Base-by-base conservation (phyloP, 305 asterid genomes). In the Ilex paraguariensis region DNA sequence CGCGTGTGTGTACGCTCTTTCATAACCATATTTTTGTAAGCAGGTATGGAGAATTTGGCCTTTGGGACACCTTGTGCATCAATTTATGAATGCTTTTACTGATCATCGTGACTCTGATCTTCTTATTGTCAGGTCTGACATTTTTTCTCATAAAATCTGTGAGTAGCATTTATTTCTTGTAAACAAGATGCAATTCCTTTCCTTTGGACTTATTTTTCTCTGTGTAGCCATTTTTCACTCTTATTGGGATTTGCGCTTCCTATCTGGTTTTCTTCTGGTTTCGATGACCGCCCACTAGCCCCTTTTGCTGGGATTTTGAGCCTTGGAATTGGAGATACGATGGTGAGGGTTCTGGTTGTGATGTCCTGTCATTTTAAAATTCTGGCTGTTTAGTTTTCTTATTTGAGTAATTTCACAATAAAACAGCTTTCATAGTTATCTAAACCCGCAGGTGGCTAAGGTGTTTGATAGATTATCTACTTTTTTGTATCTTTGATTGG, bases 41-140 rank as follows among this genome's bases (percentile, higher is more conserved):
- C 78, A 93, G 99, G 77, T 86, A 75, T 93, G 97, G 97, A 87
- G 86, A 78, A 82, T 87, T 63, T 90, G 97, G 97, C 97, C 97
- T 48, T 62, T 93, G 59, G 99, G 97, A 68, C 84, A 83, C 63
- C 77, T 84, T 53, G 84, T 93, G 70, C 91, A 87, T 74, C 95
- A 87, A 66, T 90, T 93, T 79, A 93, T 93, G 99, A 93, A 77
- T 79, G 99, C 96, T 54, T 93, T 93, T 62, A 93, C 96, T 3
- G 99, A 93, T 75, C 99, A 90, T 71, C 99, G 99, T 69, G 99
- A 93, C 77, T 90, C 97, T 40, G 99, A 93, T 77, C 90, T 90
- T 73, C 95, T 93, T 57, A 77, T 93, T 68, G 93, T 93, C 71
- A 90, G 97, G 99, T 93, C 11, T 60, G 74, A 56, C 61, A 61